Conservation (phyloP, 2,329 filamentous ascomycete genomes). For the Colletotrichum musae region DNA sequence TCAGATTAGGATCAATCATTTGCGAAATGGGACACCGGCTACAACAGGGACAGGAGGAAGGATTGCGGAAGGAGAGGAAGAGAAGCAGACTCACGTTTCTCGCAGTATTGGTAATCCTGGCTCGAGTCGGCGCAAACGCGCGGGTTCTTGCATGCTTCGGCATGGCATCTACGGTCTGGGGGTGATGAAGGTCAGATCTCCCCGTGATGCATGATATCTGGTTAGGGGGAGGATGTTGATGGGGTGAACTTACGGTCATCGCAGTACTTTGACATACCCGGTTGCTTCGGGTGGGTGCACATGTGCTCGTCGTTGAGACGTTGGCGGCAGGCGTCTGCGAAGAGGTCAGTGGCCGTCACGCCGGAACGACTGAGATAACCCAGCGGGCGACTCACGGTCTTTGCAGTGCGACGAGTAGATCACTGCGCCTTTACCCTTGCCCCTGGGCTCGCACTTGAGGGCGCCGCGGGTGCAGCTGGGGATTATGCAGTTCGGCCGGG, state of each 20-base stretch:
- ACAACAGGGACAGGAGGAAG: too few species aligned
- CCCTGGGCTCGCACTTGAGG: constrained; percentile 37
- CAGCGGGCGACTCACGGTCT: constrained; percentile 27
- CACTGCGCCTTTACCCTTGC: constrained; percentile 2
- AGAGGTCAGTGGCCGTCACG: background rate
- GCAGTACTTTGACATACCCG: constrained; percentile 37
- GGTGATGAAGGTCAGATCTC: background rate
- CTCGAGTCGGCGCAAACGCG: constrained; percentile 34
- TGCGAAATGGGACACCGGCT: too few species aligned
- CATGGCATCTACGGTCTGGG: constrained; percentile 37
- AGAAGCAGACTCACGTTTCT: constrained; percentile 32
- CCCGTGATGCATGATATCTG: background rate
- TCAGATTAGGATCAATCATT: background rate
- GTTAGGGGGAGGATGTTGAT: too few species aligned
- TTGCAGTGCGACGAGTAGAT: constrained; percentile 41
- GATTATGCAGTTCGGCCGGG: constrained; percentile 29
- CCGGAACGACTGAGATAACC: too few species aligned
- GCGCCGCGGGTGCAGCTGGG: constrained; percentile 31
- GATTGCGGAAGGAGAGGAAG: background rate
- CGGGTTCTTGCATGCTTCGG: constrained; percentile 31
- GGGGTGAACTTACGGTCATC: constrained; percentile 36
- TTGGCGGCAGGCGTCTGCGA: constrained; percentile 41
- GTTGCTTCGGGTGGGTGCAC: constrained; percentile 39
- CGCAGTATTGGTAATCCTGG: constrained; percentile 41
- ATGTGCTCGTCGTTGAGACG: constrained; percentile 37